phyloP scores from a whole-genome alignment of 176 grass and related monocot species.

The Aegilops umbellulata region DNA sequence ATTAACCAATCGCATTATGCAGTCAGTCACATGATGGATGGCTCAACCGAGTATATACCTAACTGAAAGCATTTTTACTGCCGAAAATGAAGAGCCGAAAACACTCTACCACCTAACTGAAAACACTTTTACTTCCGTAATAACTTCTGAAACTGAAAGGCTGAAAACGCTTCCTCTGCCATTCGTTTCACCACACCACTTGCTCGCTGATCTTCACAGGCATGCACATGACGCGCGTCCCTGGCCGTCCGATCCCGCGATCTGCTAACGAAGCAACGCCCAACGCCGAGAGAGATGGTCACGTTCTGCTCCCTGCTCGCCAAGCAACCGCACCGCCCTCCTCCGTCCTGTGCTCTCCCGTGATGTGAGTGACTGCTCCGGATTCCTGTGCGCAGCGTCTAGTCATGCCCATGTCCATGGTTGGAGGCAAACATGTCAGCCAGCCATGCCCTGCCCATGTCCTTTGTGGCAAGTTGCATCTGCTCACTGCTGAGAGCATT shows the following conservation, averaged over 20 bases:
- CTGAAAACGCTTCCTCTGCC: not conserved
- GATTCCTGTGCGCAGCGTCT: not conserved
- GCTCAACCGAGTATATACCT: not conserved
- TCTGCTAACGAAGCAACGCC: not conserved
- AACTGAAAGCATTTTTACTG: not conserved
- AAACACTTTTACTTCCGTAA: not conserved
- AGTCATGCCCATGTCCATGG: not conserved
- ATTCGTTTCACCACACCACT: not conserved
- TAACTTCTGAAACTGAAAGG: not conserved
- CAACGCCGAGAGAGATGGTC: not conserved
- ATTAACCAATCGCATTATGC: not conserved
- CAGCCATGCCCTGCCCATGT: too few species aligned
- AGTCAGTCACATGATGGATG: not conserved
- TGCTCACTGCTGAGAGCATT: too few species aligned
- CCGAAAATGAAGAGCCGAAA: not conserved
- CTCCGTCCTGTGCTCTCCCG: not conserved
- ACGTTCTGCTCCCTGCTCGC: constrained; percentile 22
- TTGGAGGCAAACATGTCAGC: too few species aligned
- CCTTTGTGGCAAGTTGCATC: too few species aligned
- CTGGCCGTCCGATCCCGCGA: not conserved
- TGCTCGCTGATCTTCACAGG: not conserved
- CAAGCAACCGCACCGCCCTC: constrained; percentile 7
- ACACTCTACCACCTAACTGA: not conserved
- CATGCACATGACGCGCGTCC: not conserved
- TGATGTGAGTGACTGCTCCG: not conserved